Base-by-base conservation (phyloP, 106 monocot genomes). In the Dactylorhiza incarnata region DNA sequence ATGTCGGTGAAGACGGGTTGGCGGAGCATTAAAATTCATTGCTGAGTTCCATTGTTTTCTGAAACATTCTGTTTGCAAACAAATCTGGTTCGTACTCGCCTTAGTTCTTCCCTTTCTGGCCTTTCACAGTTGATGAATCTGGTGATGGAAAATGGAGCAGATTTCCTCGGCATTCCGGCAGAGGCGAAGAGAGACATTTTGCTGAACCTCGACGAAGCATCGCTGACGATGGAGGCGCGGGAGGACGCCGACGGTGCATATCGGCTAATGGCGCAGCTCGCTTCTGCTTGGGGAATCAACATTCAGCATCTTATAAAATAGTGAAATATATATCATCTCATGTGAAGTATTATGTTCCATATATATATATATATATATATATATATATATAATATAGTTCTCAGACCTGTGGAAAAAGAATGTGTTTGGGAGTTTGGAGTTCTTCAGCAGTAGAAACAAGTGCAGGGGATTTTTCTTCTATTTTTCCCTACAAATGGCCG, bases 221-320 rank as follows among this genome's bases (percentile, higher is more conserved):
- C 86, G 20, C 2, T 37, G 37, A 84, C 71, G 10, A 49, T 84
- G 45, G 91, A 88, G 19, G 45, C 71, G 43, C 88, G 84, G 13
- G 88, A 91, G 47, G 91, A 91, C 67, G 86, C 84, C 19, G 77
- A 84, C 37, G 47, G 81, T 15, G 77, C 82, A 23, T 78, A 86
- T 5, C 88, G 88, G 75, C 72, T 88, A 70, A 67, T 91, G 83
- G 52, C 78, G 73, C 91, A 91, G 45, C 48, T 91, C 58, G 88
- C 91, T 47, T 86, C 91, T 48, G 82, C 82, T 16, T 91, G 91
- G 91, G 84, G 83, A 23, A 86, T 91, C 48, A 81, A 86, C 70
- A 61, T 91, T 72, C 91, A 91, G 50, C 85, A 88, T 53, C 88
- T 91, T 79, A 58, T 83, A 61, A 83, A 81, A 79, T 86, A 82